Conservation (phyloP, 192 early-diverging fungal genomes). For the Entomortierella parvispora region DNA sequence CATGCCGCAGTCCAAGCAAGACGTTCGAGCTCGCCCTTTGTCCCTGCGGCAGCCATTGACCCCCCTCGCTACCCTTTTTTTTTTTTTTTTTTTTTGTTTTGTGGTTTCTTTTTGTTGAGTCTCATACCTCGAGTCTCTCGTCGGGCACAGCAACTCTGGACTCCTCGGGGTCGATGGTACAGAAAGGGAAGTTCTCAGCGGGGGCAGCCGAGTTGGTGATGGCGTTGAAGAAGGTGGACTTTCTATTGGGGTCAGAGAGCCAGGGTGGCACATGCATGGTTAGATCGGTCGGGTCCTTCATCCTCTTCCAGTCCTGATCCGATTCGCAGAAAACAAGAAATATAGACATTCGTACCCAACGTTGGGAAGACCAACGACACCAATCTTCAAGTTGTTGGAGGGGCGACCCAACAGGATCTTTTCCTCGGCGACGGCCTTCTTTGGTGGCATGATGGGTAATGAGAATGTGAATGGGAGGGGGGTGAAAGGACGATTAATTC, state of each 20-base stretch:
- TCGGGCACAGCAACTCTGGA: slow-evolving; percentile 94
- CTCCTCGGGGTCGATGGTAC: slow-evolving; percentile 92
- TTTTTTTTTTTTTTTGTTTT: too few species aligned
- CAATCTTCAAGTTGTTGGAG: slow-evolving; percentile 90
- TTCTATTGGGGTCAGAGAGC: slow-evolving; percentile 47
- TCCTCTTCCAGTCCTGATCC: slow-evolving; percentile 5
- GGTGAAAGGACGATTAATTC: slow-evolving; percentile 1
- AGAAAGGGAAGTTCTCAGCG: slow-evolving; percentile 98
- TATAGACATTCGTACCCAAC: slow-evolving; percentile 68
- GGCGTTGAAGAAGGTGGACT: slow-evolving; percentile 90
- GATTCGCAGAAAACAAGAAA: not conserved
- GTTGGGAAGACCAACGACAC: slow-evolving; percentile 98
- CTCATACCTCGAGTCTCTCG: slow-evolving; percentile 86
- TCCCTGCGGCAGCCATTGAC: too few species aligned
- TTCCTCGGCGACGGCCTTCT: slow-evolving; percentile 80
- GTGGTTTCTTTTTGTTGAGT: slow-evolving; percentile 16
- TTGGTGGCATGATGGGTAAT: slow-evolving; percentile 76
- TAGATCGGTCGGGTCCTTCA: not conserved
- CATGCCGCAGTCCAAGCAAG: too few species aligned
- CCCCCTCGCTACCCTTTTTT: too few species aligned
- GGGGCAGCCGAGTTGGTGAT: slow-evolving; percentile 74
- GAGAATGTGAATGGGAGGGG: slow-evolving; percentile 7
- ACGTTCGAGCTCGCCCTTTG: too few species aligned
- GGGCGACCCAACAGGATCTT: slow-evolving; percentile 84
- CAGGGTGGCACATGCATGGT: not conserved